Conservation (phyloP, 768 basidiomycete species). For the Lentinula boryana region DNA sequence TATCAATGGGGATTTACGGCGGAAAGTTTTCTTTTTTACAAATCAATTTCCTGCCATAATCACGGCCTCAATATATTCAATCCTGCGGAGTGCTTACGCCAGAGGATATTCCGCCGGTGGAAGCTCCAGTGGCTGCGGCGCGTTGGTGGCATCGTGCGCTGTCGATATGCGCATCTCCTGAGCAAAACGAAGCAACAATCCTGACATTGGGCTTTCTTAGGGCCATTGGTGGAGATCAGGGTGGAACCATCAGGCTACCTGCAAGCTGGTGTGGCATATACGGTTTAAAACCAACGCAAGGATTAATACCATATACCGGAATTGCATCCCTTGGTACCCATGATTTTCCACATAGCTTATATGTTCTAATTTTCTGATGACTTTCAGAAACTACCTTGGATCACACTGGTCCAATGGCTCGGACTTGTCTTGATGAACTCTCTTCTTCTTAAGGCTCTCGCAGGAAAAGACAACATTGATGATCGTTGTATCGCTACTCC, state of each 20-base stretch:
- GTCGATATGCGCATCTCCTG: not conserved
- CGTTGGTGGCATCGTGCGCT: not conserved
- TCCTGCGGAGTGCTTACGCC: no score
- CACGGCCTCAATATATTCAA: no score
- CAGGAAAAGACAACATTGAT: slow-evolving; percentile 1
- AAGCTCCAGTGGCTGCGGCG: not conserved
- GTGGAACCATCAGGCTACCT: not conserved
- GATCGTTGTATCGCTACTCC: not conserved
- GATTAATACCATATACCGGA: slow-evolving; percentile 6
- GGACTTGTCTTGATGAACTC: not conserved
- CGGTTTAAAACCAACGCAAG: slow-evolving; percentile 2
- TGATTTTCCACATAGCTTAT: not conserved
- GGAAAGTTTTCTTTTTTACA: no score
- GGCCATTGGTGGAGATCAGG: slow-evolving; percentile 7
- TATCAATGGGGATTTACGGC: no score
- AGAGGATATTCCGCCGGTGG: slow-evolving; percentile 2
- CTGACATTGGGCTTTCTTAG: not conserved
- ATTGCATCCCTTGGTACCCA: not conserved
- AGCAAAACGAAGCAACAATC: not conserved
- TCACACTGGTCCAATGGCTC: slow-evolving; percentile 6
- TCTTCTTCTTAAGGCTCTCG: slow-evolving; percentile 1
- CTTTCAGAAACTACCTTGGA: slow-evolving; percentile 1
- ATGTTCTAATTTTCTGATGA: not conserved
- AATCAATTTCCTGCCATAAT: no score
- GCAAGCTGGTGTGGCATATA: slow-evolving; percentile 3